phyloP scores from a whole-genome alignment of 2,329 filamentous ascomycete species.

The Fusarium agapanthi region DNA sequence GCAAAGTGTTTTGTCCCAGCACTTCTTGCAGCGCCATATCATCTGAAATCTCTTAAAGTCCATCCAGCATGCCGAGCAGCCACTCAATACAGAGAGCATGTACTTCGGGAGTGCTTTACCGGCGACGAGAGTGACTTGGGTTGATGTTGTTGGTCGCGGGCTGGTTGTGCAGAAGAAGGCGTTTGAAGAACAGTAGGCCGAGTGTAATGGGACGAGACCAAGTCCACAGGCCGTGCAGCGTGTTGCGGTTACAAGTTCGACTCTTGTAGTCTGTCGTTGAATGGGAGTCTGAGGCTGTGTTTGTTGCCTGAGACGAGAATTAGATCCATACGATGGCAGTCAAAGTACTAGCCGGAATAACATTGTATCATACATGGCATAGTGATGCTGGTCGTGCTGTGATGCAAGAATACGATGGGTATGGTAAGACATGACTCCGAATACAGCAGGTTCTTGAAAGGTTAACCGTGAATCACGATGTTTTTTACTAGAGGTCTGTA shows the following conservation, averaged over 20 bases:
- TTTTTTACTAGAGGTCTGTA: neutral
- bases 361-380: neutral
- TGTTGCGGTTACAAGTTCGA: neutral
- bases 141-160: too few relatives aligned
- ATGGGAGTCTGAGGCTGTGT: neutral
- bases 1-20: neutral
- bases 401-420: neutral
- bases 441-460: neutral
- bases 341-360: neutral
- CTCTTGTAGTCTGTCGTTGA: fast-evolving
- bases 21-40: neutral
- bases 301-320: neutral
- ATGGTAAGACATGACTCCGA: neutral
- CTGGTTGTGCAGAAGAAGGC: neutral
- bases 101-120: neutral
- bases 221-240: neutral
- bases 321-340: neutral
- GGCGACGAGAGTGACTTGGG: too few relatives aligned
- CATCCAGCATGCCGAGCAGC: neutral
- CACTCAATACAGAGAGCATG: neutral
- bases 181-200: neutral
- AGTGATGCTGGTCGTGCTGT: neutral
- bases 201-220: too few relatives aligned
- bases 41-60: neutral
- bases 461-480: neutral